These are phyloP conservation scores for Pleodorina starrii DNA, from an alignment of 139 green algal species.

Conservation along the genomic window DNA sequence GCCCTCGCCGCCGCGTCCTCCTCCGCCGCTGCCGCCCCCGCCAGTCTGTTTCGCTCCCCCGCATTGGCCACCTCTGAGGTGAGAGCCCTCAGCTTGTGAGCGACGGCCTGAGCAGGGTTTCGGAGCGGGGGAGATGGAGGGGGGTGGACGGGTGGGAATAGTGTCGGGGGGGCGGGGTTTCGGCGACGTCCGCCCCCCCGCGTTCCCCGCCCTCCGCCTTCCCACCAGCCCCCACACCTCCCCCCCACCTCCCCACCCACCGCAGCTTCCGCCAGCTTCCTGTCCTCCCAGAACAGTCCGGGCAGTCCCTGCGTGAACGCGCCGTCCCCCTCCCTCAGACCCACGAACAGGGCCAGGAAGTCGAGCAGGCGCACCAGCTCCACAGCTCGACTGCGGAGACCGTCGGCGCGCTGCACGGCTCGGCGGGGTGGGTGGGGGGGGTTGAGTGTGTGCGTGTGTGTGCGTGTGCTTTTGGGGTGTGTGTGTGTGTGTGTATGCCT, in stretches of 20 bases:
- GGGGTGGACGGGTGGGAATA: not conserved
- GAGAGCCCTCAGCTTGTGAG: slow-evolving; percentile 33
- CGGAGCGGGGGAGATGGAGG: not conserved
- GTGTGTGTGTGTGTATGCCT: too few species aligned
- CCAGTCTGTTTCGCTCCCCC: slow-evolving; percentile 34
- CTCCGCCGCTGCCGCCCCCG: not conserved
- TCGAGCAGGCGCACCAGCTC: slow-evolving; percentile 28
- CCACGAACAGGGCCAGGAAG: slow-evolving; percentile 5
- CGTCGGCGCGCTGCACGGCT: slow-evolving; percentile 27
- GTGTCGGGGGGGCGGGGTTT: too few species aligned
- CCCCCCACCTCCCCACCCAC: not conserved
- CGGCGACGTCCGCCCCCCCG: too few species aligned
- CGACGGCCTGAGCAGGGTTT: not conserved
- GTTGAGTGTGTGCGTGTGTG: too few species aligned
- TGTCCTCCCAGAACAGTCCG: slow-evolving; percentile 40
- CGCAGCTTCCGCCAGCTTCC: slow-evolving; percentile 38
- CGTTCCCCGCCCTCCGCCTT: not conserved
- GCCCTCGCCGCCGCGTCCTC: not conserved
- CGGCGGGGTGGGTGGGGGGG: too few species aligned
- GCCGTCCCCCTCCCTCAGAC: slow-evolving; percentile 8
- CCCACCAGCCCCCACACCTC: not conserved
- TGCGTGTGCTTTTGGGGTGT: too few species aligned
- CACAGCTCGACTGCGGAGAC: slow-evolving; percentile 21
- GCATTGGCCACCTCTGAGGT: slow-evolving; percentile 31
- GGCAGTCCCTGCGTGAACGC: slow-evolving; percentile 12